A percentile compares a stretch with the other conserved stretches of the same genome.
Conservation (phyloP, 2,329 filamentous ascomycete genomes). For the Neurospora crassa region DNA sequence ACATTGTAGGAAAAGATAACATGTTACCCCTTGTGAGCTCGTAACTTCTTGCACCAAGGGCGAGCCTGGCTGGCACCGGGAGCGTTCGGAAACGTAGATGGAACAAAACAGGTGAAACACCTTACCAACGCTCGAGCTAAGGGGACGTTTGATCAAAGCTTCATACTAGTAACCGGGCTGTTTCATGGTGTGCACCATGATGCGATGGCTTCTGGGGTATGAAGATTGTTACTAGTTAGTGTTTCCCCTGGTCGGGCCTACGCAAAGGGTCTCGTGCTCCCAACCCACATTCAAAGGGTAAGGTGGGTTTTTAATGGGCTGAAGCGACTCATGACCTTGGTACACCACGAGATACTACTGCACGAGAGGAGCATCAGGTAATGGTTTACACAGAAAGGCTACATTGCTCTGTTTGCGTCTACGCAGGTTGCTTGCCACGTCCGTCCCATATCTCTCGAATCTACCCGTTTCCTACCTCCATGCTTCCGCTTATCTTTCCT, state of each 20-base stretch:
- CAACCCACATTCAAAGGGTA: no score
- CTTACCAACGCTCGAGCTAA: background rate
- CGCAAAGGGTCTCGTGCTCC: background rate
- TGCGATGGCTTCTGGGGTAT: background rate
- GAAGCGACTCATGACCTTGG: background rate
- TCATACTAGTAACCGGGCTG: background rate
- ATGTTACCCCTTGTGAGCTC: no score
- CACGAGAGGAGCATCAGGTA: no score
- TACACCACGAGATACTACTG: background rate
- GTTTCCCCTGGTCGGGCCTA: background rate
- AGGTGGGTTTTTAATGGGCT: background rate
- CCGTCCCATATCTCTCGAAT: background rate
- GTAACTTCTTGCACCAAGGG: background rate
- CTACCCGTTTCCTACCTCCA: background rate
- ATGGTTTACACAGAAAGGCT: no score
- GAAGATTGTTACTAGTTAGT: background rate
- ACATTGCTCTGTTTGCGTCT: background rate
- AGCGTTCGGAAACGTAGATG: background rate
- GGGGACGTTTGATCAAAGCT: background rate
- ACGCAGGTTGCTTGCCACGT: background rate
- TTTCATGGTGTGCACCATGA: background rate
- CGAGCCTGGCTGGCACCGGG: background rate
- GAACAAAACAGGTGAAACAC: background rate
- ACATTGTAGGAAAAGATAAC: no score
- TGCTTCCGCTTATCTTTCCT: background rate